Evolutionary conservation across 2,329 filamentous ascomycete species (phyloP), one percentile per base, ranked within the genome.

Genomic region (Daldinia sp.): DNA sequence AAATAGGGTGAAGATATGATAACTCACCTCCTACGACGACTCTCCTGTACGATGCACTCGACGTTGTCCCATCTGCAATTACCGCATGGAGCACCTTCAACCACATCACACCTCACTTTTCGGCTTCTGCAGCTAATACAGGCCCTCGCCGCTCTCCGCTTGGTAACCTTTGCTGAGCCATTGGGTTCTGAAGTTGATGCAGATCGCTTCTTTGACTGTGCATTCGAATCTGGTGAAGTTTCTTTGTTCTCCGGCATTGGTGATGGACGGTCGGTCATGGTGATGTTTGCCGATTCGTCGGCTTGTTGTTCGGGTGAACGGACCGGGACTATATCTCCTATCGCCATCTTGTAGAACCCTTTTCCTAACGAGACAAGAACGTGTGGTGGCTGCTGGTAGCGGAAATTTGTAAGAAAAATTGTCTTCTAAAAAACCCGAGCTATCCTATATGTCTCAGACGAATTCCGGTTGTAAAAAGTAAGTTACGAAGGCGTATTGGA

Each of bases 21-120:
- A 50, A 89, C 91, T 88, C 81, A 94, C 91, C 93, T 93, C 86
- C 93, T 91, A 75, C 94, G 89, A 74, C 93, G 93, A 83, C 92
- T 95, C 80, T 97, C 90, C 72, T 91, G 90, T 26, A 93, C 89
- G 62, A 91, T 84, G 81, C 92, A 94, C 78, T 93, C 90, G 65
- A 93, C 90, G 78, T 92, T 90, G 79, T 93, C 92, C 82, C 92
- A 88, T 71, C 92, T 86, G 82, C 93, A 97, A 80, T 97, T 97
- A 63, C 92, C 94, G 80, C 93, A 97, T 1, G 93, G 93, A 48
- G 91, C 91, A 55, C 92, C 91, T 80, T 97, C 93, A 66, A 96
- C 93, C 63, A 97, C 94, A 82, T 98, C 94, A 83, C 94, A 98
- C 64, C 94, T 89, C 46, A 98, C 94, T 80, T 98, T 98, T 77